phyloP scores from a whole-genome alignment of 2,329 filamentous ascomycete genomes.

The Phoma sp. region DNA sequence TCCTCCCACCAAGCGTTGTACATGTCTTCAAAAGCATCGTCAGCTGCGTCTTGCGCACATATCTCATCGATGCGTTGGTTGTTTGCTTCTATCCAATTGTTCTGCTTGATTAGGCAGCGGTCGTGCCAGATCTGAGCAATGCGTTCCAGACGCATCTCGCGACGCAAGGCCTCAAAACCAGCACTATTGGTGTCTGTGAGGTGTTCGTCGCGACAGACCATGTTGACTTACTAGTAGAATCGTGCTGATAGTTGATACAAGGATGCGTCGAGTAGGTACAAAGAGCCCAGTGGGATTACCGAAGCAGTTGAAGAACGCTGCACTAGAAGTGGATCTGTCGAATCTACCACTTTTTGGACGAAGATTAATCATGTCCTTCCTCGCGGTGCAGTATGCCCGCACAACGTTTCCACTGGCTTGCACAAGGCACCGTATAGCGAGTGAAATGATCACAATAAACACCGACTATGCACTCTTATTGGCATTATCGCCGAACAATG shows the following conservation, averaged over 20 bases:
- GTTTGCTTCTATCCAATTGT: neutral
- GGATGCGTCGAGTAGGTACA: neutral
- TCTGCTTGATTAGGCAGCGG: neutral
- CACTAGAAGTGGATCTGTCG: no score
- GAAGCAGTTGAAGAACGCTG: no score
- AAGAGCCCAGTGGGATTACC: no score
- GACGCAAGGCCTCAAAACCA: neutral
- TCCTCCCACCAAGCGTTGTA: neutral
- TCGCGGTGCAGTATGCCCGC: no score
- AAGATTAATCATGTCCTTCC: no score
- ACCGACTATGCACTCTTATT: no score
- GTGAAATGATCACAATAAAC: no score
- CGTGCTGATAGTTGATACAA: neutral
- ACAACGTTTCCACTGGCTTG: no score
- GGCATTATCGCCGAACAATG: no score
- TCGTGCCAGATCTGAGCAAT: neutral
- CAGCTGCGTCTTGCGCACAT: neutral
- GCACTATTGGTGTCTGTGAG: neutral
- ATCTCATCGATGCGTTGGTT: neutral
- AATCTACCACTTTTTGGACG: no score
- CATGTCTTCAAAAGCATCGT: neutral
- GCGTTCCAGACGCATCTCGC: neutral
- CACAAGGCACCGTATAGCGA: no score
- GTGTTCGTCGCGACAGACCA: neutral
- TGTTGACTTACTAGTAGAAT: neutral